phyloP scores from a whole-genome alignment of 306 rosid species.

The Crotalaria pallida region DNA sequence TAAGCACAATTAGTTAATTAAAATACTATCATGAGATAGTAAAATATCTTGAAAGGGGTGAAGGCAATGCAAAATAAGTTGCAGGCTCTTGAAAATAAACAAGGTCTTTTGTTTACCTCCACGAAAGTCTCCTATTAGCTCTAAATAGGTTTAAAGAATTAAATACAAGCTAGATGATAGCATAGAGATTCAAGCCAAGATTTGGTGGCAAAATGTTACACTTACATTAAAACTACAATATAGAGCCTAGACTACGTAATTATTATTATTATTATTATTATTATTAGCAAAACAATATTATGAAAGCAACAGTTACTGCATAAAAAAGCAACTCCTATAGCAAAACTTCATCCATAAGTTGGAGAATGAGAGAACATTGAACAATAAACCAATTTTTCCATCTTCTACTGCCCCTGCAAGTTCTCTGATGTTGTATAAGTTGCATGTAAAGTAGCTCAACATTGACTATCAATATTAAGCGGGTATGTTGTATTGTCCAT shows the following conservation, averaged over 20 bases:
- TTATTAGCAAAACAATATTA: not conserved
- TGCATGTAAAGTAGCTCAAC: constrained; percentile 19
- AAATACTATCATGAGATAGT: too few species aligned
- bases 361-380: not conserved
- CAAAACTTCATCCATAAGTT: not conserved
- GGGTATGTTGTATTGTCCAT: constrained; percentile 1
- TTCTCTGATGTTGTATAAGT: constrained; percentile 17
- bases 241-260: not conserved
- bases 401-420: constrained; percentile 8
- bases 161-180: too few species aligned
- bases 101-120: too few species aligned
- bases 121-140: too few species aligned
- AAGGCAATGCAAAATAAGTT: too few species aligned
- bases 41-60: too few species aligned
- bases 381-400: not conserved
- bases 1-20: too few species aligned
- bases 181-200: too few species aligned
- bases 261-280: not conserved
- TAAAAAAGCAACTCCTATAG: not conserved
- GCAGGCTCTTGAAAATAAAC: too few species aligned
- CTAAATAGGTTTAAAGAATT: too few species aligned
- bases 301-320: not conserved
- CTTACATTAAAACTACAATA: not conserved
- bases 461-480: too few species aligned
- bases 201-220: too few species aligned